Conservation (phyloP, 345 rosid genomes). For the Citropsis articulata region DNA sequence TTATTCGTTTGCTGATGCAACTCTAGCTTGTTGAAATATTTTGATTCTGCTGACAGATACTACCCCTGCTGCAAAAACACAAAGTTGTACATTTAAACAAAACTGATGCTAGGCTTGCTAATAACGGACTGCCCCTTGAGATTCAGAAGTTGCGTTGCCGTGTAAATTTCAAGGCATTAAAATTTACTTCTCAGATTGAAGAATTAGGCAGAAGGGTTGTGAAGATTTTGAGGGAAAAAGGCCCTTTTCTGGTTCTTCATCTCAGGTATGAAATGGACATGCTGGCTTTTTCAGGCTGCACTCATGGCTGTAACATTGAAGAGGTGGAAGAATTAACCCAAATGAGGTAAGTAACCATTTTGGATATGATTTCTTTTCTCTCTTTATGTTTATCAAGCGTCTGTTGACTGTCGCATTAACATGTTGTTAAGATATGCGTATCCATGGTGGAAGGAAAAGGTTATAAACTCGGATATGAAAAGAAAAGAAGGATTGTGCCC, state of each 20-base stretch:
- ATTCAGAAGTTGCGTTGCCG: constrained; percentile 91
- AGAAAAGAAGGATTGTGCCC: constrained; percentile 94
- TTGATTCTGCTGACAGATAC: constrained; percentile 55
- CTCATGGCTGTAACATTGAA: constrained; percentile 74
- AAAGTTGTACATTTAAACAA: constrained; percentile 83
- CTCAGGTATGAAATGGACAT: constrained; percentile 98
- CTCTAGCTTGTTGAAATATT: constrained; percentile 16
- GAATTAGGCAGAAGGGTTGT: constrained; percentile 78
- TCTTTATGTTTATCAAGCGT: constrained; percentile 8
- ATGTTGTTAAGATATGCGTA: constrained; percentile 59
- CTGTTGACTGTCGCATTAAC: constrained; percentile 4
- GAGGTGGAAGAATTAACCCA: constrained; percentile 83
- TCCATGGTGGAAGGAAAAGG: constrained; percentile 89
- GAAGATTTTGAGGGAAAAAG: constrained; percentile 67
- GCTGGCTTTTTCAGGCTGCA: constrained; percentile 96
- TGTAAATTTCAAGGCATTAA: constrained; percentile 76
- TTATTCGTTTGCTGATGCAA: constrained; percentile 1
- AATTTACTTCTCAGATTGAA: constrained; percentile 76
- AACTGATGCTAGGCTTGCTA: constrained; percentile 93
- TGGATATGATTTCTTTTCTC: not conserved
- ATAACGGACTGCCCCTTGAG: constrained; percentile 71
- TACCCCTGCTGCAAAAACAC: constrained; percentile 76
- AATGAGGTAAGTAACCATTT: constrained; percentile 69
- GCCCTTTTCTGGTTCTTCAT: constrained; percentile 88
- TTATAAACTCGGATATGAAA: constrained; percentile 72